Conservation (phyloP, 208 protist species). For the Crithidia bombi region DNA sequence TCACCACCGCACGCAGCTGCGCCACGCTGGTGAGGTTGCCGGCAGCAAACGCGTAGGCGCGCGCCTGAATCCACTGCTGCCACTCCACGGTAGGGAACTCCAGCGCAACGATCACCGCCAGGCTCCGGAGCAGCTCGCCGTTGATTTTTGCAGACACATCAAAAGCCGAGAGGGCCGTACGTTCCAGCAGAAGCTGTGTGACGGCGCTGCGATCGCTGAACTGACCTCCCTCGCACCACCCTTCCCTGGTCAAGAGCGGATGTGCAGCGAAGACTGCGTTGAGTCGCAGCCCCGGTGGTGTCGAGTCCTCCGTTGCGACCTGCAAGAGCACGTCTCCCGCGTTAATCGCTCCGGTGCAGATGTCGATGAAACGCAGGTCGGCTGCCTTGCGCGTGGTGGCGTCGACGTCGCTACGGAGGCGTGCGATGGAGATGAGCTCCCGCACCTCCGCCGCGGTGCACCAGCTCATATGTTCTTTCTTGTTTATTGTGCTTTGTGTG, state of each 20-base stretch:
- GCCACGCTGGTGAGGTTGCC: neutral
- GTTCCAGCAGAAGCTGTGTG: slow-evolving; percentile 21
- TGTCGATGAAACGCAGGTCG: slow-evolving; percentile 40
- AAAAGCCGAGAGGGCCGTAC: slow-evolving; percentile 4
- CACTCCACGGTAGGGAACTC: slow-evolving; percentile 50
- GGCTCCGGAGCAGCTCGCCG: slow-evolving; percentile 29
- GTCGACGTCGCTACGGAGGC: slow-evolving; percentile 35
- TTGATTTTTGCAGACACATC: slow-evolving; percentile 18
- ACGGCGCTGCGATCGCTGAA: slow-evolving; percentile 50
- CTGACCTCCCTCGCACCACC: slow-evolving; percentile 42
- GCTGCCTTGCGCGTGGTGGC: slow-evolving; percentile 38
- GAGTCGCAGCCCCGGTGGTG: slow-evolving; percentile 36
- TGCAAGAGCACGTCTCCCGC: slow-evolving; percentile 56
- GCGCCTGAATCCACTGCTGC: slow-evolving; percentile 36
- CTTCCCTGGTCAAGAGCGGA: slow-evolving; percentile 38
- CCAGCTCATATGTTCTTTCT: slow-evolving; percentile 38
- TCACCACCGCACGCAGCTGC: slow-evolving; percentile 16
- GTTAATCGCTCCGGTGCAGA: slow-evolving; percentile 50
- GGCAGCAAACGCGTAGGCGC: slow-evolving; percentile 14
- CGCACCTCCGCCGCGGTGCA: slow-evolving; percentile 44
- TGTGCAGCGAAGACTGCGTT: slow-evolving; percentile 54
- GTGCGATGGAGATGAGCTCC: slow-evolving; percentile 34
- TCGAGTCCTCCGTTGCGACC: slow-evolving; percentile 27
- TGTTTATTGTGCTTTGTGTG: neutral
- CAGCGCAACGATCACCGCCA: slow-evolving; percentile 42